Conservation (phyloP, 805 yeast species). For the Candida boidinii region DNA sequence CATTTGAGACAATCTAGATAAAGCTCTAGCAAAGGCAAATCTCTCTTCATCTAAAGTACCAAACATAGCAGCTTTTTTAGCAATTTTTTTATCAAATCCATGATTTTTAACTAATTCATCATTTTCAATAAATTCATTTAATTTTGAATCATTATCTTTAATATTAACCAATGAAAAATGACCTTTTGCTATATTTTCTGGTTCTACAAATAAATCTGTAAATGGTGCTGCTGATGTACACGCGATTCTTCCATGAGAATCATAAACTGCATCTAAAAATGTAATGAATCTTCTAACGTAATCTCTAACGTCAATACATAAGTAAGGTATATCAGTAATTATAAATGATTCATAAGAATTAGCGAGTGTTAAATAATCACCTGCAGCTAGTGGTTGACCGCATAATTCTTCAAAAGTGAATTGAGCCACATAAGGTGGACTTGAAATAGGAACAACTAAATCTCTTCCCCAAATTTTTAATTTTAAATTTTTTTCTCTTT, state of each 20-base stretch:
- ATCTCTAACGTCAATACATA: constrained; percentile 73
- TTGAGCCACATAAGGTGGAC: constrained; percentile 79
- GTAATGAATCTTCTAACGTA: constrained; percentile 87
- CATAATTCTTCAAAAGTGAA: constrained; percentile 83
- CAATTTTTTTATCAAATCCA: constrained; percentile 67
- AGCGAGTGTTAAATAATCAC: constrained; percentile 85
- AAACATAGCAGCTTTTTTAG: constrained; percentile 67
- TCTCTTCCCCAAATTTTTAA: constrained; percentile 83
- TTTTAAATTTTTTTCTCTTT: constrained; percentile 25
- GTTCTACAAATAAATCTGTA: constrained; percentile 77
- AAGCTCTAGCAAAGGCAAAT: constrained; percentile 94
- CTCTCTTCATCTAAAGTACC: constrained; percentile 82
- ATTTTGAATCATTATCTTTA: constrained; percentile 14
- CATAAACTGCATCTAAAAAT: constrained; percentile 92
- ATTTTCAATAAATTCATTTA: constrained; percentile 30
- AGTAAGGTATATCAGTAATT: constrained; percentile 87
- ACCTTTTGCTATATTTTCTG: constrained; percentile 47
- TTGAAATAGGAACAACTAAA: constrained; percentile 63
- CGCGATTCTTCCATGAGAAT: constrained; percentile 78
- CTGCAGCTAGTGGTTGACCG: constrained; percentile 84
- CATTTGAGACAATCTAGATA: constrained; percentile 88
- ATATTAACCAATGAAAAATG: constrained; percentile 32
- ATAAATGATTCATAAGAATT: constrained; percentile 66
- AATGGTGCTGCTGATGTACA: constrained; percentile 86
- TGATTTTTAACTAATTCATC: constrained; percentile 65